phyloP scores from a whole-genome alignment of 805 yeast species.

The Saitoella complicata region DNA sequence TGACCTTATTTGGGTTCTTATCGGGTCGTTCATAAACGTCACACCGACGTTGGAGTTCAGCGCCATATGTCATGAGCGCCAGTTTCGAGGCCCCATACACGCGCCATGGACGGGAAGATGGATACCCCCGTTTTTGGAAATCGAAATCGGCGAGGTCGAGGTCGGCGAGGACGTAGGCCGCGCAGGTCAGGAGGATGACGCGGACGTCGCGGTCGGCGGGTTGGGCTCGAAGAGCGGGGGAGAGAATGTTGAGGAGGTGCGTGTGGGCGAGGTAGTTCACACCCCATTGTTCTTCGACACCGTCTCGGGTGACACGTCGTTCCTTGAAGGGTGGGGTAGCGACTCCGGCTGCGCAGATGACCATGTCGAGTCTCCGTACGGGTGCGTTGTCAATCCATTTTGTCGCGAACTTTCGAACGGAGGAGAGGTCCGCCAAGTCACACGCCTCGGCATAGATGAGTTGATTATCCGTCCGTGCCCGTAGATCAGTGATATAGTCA shows the following conservation, averaged over 20 bases:
- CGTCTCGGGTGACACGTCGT: constrained; percentile 61
- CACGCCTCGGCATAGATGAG: constrained; percentile 84
- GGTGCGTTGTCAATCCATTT: constrained; percentile 84
- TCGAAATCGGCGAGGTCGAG: constrained; percentile 47
- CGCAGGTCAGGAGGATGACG: constrained; percentile 61
- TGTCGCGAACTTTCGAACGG: constrained; percentile 81
- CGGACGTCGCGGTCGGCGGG: constrained; percentile 92
- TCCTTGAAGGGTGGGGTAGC: constrained; percentile 49
- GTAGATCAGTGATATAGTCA: constrained; percentile 63
- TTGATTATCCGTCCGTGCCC: constrained; percentile 51
- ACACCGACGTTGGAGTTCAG: constrained; percentile 57
- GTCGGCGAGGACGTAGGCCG: constrained; percentile 57
- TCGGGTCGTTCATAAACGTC: constrained; percentile 48
- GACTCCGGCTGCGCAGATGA: constrained; percentile 77
- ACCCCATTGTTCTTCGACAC: constrained; percentile 73
- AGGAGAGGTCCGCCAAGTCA: constrained; percentile 55
- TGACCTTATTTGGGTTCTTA: constrained; percentile 46
- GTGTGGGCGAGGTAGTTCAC: constrained; percentile 67
- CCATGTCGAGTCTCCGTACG: constrained; percentile 80
- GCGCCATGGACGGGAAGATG: constrained; percentile 47
- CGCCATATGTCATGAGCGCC: constrained; percentile 55
- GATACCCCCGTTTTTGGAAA: constrained; percentile 47
- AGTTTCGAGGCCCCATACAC: constrained; percentile 74
- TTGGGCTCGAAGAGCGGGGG: constrained; percentile 76
- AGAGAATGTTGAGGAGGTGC: constrained; percentile 61